Evolutionary conservation across 2,329 filamentous ascomycete species (phyloP), one percentile per base, ranked within the genome.

Genomic region (Claviceps quebecensis): DNA sequence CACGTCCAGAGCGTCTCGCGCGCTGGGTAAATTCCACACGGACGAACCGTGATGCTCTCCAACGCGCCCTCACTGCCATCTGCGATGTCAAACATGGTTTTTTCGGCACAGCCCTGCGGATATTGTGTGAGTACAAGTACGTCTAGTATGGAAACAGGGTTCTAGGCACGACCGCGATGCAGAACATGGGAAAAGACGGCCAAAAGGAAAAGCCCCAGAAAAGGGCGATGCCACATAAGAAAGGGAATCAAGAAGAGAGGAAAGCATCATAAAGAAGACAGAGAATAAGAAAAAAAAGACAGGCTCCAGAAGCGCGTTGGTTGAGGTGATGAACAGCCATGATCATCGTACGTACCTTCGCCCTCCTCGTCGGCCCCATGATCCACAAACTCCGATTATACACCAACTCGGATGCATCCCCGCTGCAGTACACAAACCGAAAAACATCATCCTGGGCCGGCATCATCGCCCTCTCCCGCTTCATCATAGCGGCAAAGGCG

Each of bases 371-470:
- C 16, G 49, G 49, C 29, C 49, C 49, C 41, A 50, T 50, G 43
- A 50, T 50, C 41, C 49, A 50, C 49, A 50, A 14, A 17, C 49
- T 46, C 16, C 49, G 49, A 34, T 50, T 50, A 7, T 50, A 50
- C 41, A 50, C 49, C 43, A 50, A 5, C 34, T 50, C 49, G 2
- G 49, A 45, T 16, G 43, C 13, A 34, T 50, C 43, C 5, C 49
- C 49, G 19, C 49, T 50, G 49, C 49, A 50, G 2, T 23, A 50
- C 14, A 50, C 34, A 22, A 50, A 46, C 9, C 41, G 43, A 26
- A 50, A 50, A 3, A 7, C 22, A 16, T 43, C 49, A 9, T 26
- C 34, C 6, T 14, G 7, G 13, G 16, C 6, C 19, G 19, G 3
- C 22, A 8, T 19, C 26, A 34, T 11, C 17, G 19, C 8, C 8